Base-by-base conservation (phyloP, 495 filamentous ascomycete species). In the Lentithecium fluviatile region DNA sequence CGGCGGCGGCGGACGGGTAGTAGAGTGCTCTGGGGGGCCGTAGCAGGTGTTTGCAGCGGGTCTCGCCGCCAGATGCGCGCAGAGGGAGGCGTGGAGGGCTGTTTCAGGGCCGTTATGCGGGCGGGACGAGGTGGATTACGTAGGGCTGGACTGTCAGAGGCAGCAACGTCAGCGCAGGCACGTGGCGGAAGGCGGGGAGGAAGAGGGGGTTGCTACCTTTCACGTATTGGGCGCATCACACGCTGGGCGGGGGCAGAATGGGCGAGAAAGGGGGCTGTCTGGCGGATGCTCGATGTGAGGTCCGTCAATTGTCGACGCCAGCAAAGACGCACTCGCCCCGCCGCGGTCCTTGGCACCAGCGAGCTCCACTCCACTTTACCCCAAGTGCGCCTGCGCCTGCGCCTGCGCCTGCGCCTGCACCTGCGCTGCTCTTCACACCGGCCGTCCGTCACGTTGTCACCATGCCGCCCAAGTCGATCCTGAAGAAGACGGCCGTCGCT, bases 401-500 rank as follows among this genome's bases (percentile, higher is more conserved):
- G n/a, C n/a, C n/a, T n/a, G n/a, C n/a, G n/a, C n/a, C n/a, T n/a
- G n/a, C n/a, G n/a, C n/a, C n/a, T n/a, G n/a, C n/a, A n/a, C n/a
- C n/a, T n/a, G n/a, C n/a, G n/a, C n/a, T n/a, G n/a, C n/a, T n/a
- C n/a, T 23, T 24, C n/a, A 36, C 36, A 21, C 24, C 20, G 7
- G 6, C 42, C 19, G 12, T 10, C 20, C 15, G 20, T 48, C 43
- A 24, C 24, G 12, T 6, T 21, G 25, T 1, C 24, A 55, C 2
- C 59, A 69, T 69, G 67, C 13, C 58, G 32, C 79, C 74, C 21
- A 82, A 80, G 53, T 73, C 81, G 29, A 79, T 82, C 36, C 73
- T 89, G 5, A 89, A 87, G 65, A 88, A 80, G 26, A 47, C 73
- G 2, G 17, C 56, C 36, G 37, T 43, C 66, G 67, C 51, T 73